Evolutionary conservation across 208 protist genomes (phyloP).

Genomic region (Naegleria fowleri): DNA sequence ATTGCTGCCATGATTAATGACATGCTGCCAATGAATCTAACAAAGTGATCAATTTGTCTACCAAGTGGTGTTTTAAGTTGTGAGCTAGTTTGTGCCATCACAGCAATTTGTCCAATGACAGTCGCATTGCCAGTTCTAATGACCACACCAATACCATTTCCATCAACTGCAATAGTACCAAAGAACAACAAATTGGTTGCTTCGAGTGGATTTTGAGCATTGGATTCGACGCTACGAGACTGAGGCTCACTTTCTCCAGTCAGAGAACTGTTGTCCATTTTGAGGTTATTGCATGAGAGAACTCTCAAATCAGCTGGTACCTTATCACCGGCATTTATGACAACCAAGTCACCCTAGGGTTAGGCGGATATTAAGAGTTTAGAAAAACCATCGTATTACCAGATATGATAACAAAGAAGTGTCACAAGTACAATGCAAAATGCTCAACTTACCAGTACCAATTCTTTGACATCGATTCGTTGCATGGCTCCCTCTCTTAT

Average conservation of each 20-base stretch:
- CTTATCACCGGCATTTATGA: constrained; percentile 58
- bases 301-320: constrained; percentile 68
- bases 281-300: constrained; percentile 44
- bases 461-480: constrained; percentile 11
- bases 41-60: constrained; percentile 62
- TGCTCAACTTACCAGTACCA: constrained; percentile 27
- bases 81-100: constrained; percentile 36
- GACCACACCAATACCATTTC: constrained; percentile 56
- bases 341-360: constrained; percentile 68
- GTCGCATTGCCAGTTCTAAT: constrained; percentile 67
- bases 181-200: constrained; percentile 63
- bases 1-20: constrained; percentile 44
- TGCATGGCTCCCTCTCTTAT: constrained; percentile 32
- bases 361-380: no score
- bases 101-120: constrained; percentile 65
- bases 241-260: constrained; percentile 64
- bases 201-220: constrained; percentile 46
- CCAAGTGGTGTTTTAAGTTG: constrained; percentile 42
- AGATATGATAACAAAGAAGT: no score
- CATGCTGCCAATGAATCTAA: constrained; percentile 40
- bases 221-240: constrained; percentile 35
- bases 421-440: no score
- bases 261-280: constrained; percentile 64
- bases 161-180: constrained; percentile 53
- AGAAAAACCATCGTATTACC: no score